Base-by-base conservation (phyloP, 164 flowering plant genomes). In the Protea cynaroides region DNA sequence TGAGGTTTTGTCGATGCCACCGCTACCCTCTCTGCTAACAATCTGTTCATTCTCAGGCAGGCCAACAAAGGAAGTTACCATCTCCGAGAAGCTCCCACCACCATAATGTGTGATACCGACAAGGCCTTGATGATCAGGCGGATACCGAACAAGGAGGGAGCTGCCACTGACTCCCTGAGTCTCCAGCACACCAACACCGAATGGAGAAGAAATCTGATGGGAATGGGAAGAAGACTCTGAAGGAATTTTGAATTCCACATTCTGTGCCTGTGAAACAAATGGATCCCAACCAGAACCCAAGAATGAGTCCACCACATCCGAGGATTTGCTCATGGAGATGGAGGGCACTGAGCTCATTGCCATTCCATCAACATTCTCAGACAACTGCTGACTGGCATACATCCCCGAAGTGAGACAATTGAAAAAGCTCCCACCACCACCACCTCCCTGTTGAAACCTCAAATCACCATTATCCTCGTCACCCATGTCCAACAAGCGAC, bases 221-320 rank as follows among this genome's bases (percentile, higher is more conserved):
- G 75, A 75, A 63, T 67, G 62, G 10, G 75, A 75, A 73, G 85
- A 69, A 62, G 73, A 81, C 71, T 79, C 62, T 60, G 84, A 75
- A 50, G 84, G 65, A 56, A 69, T 82, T 55, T 79, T 84, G 70
- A 74, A 82, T 54, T 71, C 81, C 70, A 69, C 78, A 73, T 61
- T 69, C 50, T 82, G 84, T 60, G 76, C 67, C 64, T 82, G 54
- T n/a, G 88, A 78, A 69, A 77, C 80, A 40, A 91, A 68, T 57
- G 87, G 86, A 78, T 92, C 94, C 97, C 96, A 92, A 68, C 80
- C 81, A 70, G 81, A 74, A 74, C 72, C 72, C 54, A 73, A 80
- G 71, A 77, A 80, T 58, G 84, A 74, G 64, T 81, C 84, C 38
- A 66, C 64, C 37, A 72, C 85, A 78, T 36, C 69, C 6, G 81